A percentile compares a stretch with the other conserved stretches of the same genome.
phyloP scores from a whole-genome alignment of 805 yeast species.

The Wickerhamiella siamensis region DNA sequence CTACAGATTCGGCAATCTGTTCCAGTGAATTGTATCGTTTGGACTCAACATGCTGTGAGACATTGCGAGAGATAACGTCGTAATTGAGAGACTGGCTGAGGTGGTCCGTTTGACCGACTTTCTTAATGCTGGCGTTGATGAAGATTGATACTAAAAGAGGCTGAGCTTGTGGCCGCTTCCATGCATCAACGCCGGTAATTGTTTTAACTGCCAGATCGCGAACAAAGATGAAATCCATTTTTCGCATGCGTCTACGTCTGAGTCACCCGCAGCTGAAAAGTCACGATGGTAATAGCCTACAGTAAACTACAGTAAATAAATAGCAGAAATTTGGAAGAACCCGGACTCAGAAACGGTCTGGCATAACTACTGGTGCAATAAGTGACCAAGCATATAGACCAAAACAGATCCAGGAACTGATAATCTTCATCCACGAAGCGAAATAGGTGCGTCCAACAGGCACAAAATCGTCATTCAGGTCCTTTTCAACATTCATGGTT shows the following conservation, averaged over 20 bases:
- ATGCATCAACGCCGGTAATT: conserved; percentile 57
- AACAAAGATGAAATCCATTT: conserved; percentile 33
- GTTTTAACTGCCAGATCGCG: conserved; percentile 47
- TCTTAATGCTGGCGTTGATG: conserved; percentile 49
- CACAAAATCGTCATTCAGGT: conserved; percentile 72
- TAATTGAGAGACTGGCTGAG: conserved; percentile 72
- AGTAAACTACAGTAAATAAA: neutral
- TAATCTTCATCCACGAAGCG: conserved; percentile 85
- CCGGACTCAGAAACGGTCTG: conserved; percentile 57
- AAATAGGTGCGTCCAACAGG: conserved; percentile 97
- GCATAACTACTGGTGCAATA: conserved; percentile 78
- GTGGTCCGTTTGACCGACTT: conserved; percentile 73
- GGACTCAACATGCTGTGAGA: conserved; percentile 38
- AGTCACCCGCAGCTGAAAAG: neutral
- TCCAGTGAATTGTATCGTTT: conserved; percentile 28
- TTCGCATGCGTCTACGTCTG: neutral
- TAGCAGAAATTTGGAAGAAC: too few species aligned
- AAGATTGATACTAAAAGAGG: conserved; percentile 47
- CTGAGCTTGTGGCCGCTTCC: conserved; percentile 54
- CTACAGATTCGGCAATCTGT: conserved; percentile 34
- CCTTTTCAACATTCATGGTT: conserved; percentile 80
- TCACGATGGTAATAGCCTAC: neutral
- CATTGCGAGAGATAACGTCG: conserved; percentile 61
- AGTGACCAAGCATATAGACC: conserved; percentile 79
- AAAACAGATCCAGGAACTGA: conserved; percentile 87